Conservation (phyloP, 768 basidiomycete genomes). For the Coprinellus aureogranulatus region DNA sequence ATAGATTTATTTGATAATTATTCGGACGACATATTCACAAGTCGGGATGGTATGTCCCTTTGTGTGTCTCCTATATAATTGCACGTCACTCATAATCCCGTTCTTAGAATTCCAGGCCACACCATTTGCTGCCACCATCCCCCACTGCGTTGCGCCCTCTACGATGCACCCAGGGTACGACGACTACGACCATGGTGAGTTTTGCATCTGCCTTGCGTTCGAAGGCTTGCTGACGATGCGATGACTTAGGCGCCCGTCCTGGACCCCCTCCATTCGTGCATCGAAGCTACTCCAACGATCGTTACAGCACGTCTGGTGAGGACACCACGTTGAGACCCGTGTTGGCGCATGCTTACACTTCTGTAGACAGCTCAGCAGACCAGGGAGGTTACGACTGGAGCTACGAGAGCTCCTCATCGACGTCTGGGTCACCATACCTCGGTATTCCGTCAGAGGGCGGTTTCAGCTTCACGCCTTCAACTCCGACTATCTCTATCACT, state of each 20-base stretch:
- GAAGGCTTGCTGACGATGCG: neutral
- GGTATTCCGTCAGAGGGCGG: slow-evolving; percentile 11
- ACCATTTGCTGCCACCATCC: neutral
- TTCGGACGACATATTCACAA: neutral
- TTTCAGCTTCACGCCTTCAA: slow-evolving; percentile 24
- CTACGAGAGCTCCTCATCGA: slow-evolving; percentile 22
- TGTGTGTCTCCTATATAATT: neutral
- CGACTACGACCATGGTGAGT: slow-evolving; percentile 17
- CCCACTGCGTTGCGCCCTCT: slow-evolving; percentile 22
- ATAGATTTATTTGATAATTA: neutral
- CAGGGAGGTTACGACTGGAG: slow-evolving; percentile 7
- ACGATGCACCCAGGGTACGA: slow-evolving; percentile 23
- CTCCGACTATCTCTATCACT: slow-evolving; percentile 19
- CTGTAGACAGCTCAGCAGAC: neutral
- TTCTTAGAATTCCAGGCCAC: slow-evolving; percentile 1
- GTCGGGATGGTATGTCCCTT: slow-evolving; percentile 1
- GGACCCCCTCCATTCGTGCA: no score
- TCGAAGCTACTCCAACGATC: no score
- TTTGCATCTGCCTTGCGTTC: no score
- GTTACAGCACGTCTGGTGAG: neutral
- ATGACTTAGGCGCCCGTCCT: neutral
- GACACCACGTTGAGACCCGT: neutral
- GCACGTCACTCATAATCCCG: slow-evolving; percentile 4
- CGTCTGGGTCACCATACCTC: slow-evolving; percentile 10
- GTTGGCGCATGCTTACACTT: neutral